phyloP scores from a whole-genome alignment of 257 asterid genomes.

The Nicotiana sylvestris region DNA sequence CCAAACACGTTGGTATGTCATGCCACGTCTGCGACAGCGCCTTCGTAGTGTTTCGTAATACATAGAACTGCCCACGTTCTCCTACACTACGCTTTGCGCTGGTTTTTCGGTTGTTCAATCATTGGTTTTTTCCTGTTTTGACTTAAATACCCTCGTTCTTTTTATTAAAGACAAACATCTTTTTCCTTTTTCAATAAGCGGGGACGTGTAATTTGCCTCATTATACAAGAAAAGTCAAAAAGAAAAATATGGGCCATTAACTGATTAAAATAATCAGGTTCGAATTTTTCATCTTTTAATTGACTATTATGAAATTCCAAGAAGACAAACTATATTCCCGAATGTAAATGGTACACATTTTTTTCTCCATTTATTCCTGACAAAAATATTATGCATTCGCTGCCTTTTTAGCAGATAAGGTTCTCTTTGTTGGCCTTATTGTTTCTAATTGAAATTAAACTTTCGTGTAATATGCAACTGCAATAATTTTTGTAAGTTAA shows the following conservation, averaged over 20 bases:
- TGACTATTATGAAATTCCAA: background rate
- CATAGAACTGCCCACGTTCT: slow-evolving; percentile 11
- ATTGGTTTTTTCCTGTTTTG: background rate
- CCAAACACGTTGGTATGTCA: slow-evolving; percentile 3
- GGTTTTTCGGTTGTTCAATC: background rate
- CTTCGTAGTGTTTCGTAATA: slow-evolving; percentile 9
- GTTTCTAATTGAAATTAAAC: too few species aligned
- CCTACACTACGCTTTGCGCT: background rate
- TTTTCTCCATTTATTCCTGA: too few species aligned
- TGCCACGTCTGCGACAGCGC: slow-evolving; percentile 7
- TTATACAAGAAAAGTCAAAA: background rate
- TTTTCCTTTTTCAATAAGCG: too few species aligned
- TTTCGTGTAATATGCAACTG: too few species aligned
- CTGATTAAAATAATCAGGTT: background rate
- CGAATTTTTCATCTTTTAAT: slow-evolving; percentile 1
- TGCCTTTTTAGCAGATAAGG: too few species aligned
- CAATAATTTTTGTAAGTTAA: too few species aligned
- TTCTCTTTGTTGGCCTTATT: too few species aligned
- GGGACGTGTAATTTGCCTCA: background rate
- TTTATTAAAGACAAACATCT: background rate
- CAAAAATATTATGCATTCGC: too few species aligned
- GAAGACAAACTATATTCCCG: too few species aligned
- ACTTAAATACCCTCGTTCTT: background rate
- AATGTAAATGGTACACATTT: too few species aligned
- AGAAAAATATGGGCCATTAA: background rate